Base-by-base conservation (phyloP, 2,329 filamentous ascomycete genomes). In the Ophiostoma australiae region DNA sequence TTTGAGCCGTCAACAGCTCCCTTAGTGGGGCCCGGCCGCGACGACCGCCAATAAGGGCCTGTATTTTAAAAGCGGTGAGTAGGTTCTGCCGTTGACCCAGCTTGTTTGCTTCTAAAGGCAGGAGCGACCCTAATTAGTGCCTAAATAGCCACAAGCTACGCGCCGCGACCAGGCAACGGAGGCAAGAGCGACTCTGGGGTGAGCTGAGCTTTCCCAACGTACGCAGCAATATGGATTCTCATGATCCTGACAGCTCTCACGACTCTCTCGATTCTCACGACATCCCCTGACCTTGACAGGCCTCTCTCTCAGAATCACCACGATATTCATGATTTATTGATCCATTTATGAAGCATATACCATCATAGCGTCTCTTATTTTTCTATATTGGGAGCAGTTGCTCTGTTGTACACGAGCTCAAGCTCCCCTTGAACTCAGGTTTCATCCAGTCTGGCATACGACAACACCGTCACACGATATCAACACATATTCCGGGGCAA, bases 1-100 rank as follows among this genome's bases (percentile, higher is more conserved):
- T 72, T 69, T 68, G 71, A 48, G 48, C 70, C 68, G 61, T 70
- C 52, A 58, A 72, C 27, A 73, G 71, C 72, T 73, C 71, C 23
- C 23, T 52, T 48, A 39, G 72, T 72, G 71, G 73, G 39, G 66
- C 33, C 70, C 1, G 7, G 23, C 17, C 69, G 66, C 44, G 63
- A 23, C 37, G 44, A 39, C 27, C 70, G 23, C 72, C 72, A 73
- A 72, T 72, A 69, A 41, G 41, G 63, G n/a, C 63, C 17, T 58
- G 23, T 20, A 33, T 17, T 33, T 3, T 3, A 20, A 71, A 69
- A 37, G 73, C 73, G 73, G 73, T 74, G 72, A 73, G 61, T 5
- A 17, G 1, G 70, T 70, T 73, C 70, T 74, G 73, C 73, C 73
- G 17, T 37, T 20, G 20, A 8, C 31, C 8, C 8, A 67, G 37